phyloP scores from a whole-genome alignment of 192 early-diverging fungal species.

The Thoreauomyces humboldtii region DNA sequence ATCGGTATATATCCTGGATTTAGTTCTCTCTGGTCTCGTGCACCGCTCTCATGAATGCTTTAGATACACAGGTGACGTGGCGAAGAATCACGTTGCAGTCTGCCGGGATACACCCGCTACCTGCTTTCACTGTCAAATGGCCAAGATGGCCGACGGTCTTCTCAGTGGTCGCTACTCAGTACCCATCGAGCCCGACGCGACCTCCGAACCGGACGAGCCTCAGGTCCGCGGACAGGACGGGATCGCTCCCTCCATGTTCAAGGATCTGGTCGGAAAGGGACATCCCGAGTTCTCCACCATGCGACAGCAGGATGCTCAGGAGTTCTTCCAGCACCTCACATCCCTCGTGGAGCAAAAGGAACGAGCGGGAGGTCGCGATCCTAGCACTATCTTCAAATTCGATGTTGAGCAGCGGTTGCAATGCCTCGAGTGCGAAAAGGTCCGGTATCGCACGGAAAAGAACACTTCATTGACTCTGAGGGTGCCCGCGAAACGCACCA shows the following conservation, averaged over 20 bases:
- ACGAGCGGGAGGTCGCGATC: slow-evolving; percentile 59
- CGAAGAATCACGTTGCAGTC: slow-evolving; percentile 46
- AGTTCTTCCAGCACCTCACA: slow-evolving; percentile 82
- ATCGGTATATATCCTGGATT: slow-evolving; percentile 50
- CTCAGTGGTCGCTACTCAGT: slow-evolving; percentile 86
- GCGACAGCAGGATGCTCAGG: slow-evolving; percentile 95
- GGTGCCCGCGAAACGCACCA: slow-evolving; percentile 75
- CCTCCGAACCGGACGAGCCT: slow-evolving; percentile 31
- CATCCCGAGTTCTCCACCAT: slow-evolving; percentile 96
- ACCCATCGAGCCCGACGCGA: slow-evolving; percentile 22
- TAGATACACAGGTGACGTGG: too few relatives aligned
- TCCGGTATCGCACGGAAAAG: slow-evolving; percentile 66
- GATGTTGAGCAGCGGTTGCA: slow-evolving; percentile 79
- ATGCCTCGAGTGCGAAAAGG: slow-evolving; percentile 78
- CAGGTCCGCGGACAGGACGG: slow-evolving; percentile 63
- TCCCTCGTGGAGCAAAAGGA: slow-evolving; percentile 78
- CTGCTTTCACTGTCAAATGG: slow-evolving; percentile 88
- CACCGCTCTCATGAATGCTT: background rate
- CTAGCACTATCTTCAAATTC: slow-evolving; percentile 79
- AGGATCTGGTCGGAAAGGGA: slow-evolving; percentile 78
- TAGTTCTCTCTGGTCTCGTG: background rate
- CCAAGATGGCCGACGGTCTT: slow-evolving; percentile 89
- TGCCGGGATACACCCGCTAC: slow-evolving; percentile 61
- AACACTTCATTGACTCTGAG: slow-evolving; percentile 52
- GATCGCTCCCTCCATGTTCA: slow-evolving; percentile 89